A percentile compares a stretch with the other conserved stretches of the same genome.
Evolutionary conservation across 1,284 basidiomycete species (phyloP).

Genomic region (Marasmius tenuissimus): DNA sequence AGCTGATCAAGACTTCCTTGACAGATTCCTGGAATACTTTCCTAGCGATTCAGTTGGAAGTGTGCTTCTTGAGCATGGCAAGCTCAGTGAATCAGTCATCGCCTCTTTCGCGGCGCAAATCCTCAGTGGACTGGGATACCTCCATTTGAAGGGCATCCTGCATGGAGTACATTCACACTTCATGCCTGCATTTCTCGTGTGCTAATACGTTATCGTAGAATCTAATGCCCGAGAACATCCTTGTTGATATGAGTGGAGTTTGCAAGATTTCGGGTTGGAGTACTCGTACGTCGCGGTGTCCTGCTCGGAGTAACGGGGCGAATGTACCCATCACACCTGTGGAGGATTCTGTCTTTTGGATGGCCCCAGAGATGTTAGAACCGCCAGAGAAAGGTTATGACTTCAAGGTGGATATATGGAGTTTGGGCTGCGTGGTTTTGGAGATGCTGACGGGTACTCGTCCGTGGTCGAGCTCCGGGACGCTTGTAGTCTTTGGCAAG

Average conservation of each 20-base stretch:
- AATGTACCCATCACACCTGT: constrained; percentile 50
- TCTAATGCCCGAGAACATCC: constrained; percentile 78
- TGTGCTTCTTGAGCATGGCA: constrained; percentile 76
- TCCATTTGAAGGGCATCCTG: constrained; percentile 77
- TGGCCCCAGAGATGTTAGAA: constrained; percentile 72
- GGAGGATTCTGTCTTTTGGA: constrained; percentile 78
- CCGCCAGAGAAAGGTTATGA: constrained; percentile 48
- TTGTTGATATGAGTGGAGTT: constrained; percentile 70
- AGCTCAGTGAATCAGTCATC: constrained; percentile 77
- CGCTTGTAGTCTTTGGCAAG: constrained; percentile 37
- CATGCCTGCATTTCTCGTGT: not conserved
- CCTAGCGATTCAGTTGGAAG: constrained; percentile 84
- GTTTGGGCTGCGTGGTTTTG: constrained; percentile 72
- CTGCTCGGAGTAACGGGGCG: constrained; percentile 52
- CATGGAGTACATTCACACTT: constrained; percentile 59
- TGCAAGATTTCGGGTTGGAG: constrained; percentile 76
- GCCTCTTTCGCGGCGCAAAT: constrained; percentile 84
- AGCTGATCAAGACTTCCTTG: not conserved
- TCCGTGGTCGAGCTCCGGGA: constrained; percentile 55
- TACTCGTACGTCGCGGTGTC: constrained; percentile 59
- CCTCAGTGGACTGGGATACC: constrained; percentile 77
- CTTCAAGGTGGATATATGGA: constrained; percentile 79
- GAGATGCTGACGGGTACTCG: constrained; percentile 78
- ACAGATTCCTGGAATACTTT: constrained; percentile 85
- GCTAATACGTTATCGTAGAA: constrained; percentile 39